Evolutionary conservation across 352 stramenopile genomes (phyloP).

Genomic region (Globisporangium nagaii): DNA sequence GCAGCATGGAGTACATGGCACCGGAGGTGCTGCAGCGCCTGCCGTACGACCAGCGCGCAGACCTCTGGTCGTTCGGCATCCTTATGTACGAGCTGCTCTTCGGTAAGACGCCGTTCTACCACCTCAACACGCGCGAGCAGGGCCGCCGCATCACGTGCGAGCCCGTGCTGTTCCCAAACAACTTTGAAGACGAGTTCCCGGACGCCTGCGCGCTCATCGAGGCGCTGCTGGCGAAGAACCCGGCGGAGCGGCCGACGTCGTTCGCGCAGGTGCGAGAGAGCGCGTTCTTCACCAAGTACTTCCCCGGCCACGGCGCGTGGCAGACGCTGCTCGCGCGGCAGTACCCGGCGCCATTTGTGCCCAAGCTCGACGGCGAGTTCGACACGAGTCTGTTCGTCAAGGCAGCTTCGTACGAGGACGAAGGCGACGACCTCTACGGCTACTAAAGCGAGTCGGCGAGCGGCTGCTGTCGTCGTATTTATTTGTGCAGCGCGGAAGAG

Average conservation of each 20-base stretch:
- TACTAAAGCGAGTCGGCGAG: constrained; percentile 9
- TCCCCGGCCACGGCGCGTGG: constrained; percentile 34
- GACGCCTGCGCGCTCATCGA: constrained; percentile 41
- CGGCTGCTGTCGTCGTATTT: not conserved
- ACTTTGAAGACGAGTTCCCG: constrained; percentile 33
- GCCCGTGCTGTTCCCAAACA: constrained; percentile 45
- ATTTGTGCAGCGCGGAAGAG: not conserved
- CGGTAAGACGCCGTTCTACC: constrained; percentile 84
- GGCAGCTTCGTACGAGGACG: constrained; percentile 29
- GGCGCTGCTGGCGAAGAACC: constrained; percentile 43
- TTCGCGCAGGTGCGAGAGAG: constrained; percentile 37
- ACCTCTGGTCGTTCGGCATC: constrained; percentile 79
- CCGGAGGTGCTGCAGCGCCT: constrained; percentile 59
- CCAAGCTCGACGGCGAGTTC: constrained; percentile 45
- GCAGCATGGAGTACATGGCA: constrained; percentile 77
- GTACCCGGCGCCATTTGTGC: constrained; percentile 46
- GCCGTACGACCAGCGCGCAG: constrained; percentile 50
- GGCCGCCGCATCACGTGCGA: constrained; percentile 62
- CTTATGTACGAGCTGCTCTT: constrained; percentile 66
- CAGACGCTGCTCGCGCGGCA: constrained; percentile 35
- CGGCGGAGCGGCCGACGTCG: constrained; percentile 26
- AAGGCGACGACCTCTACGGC: constrained; percentile 38
- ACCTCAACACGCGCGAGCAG: constrained; percentile 61
- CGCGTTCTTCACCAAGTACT: constrained; percentile 48
- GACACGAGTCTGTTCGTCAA: constrained; percentile 67